Conservation (phyloP, 1,284 basidiomycete genomes). For the Moesziomyces parantarcticus region DNA sequence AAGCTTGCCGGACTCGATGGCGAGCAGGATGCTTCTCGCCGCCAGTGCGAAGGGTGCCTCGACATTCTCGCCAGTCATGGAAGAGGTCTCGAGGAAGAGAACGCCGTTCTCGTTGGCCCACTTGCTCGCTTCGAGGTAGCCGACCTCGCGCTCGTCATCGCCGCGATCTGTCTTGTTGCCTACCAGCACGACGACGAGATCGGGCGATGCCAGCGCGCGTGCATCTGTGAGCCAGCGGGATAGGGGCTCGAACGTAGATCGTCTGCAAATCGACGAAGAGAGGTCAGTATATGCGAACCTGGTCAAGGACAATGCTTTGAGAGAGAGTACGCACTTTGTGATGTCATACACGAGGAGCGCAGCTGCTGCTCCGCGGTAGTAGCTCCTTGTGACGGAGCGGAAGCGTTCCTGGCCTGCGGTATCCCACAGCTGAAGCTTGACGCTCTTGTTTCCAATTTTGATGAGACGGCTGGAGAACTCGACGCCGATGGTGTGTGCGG, state of each 20-base stretch:
- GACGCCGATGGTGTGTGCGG: conserved; percentile 96
- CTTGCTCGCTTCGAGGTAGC: conserved; percentile 89
- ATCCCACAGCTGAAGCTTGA: conserved; percentile 77
- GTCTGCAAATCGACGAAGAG: conserved; percentile 46
- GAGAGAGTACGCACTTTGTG: conserved; percentile 75
- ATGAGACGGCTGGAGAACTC: conserved; percentile 91
- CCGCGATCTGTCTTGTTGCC: conserved; percentile 93
- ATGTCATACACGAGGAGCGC: conserved; percentile 92
- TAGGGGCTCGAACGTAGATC: conserved; percentile 78
- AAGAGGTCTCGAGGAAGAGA: conserved; percentile 88
- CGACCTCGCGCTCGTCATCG: conserved; percentile 89
- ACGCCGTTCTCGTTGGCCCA: conserved; percentile 91
- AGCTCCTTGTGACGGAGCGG: conserved; percentile 94
- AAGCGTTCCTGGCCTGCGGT: conserved; percentile 62
- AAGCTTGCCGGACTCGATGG: conserved; percentile 88
- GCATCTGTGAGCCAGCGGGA: conserved; percentile 91
- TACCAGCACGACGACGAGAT: conserved; percentile 88
- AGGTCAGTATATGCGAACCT: neutral
- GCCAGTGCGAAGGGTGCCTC: conserved; percentile 91
- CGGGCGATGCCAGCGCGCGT: conserved; percentile 83
- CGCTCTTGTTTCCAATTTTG: conserved; percentile 87
- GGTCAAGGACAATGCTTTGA: neutral
- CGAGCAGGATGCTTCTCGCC: conserved; percentile 87
- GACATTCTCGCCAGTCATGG: conserved; percentile 90
- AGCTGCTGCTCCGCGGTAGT: conserved; percentile 86